A percentile compares a stretch with the other conserved stretches of the same genome.
Evolutionary conservation across 371 early-diverging fungal genomes (phyloP).

Genomic region (Blastocladiella emersonii): DNA sequence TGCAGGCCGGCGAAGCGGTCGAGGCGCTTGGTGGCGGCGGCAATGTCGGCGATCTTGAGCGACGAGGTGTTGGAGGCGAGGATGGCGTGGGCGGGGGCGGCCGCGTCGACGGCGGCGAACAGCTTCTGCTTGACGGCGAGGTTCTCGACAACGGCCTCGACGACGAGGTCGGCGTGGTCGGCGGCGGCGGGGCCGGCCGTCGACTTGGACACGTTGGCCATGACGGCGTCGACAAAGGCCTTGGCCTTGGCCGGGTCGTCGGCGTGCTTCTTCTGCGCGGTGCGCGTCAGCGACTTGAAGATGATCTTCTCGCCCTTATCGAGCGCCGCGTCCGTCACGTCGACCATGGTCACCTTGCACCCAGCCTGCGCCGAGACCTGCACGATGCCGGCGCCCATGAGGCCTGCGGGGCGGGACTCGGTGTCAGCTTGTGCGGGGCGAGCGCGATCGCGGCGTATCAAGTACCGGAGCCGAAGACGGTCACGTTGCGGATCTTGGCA

Average conservation of each 20-base stretch:
- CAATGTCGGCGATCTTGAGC: conserved; percentile 69
- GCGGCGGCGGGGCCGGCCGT: conserved; percentile 47
- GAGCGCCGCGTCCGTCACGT: conserved; percentile 53
- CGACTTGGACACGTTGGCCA: conserved; percentile 38
- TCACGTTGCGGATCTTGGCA: conserved; percentile 17
- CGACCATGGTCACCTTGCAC: conserved; percentile 76
- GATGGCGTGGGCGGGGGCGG: conserved; percentile 55
- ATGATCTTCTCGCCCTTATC: conserved; percentile 70
- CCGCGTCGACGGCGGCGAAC: conserved; percentile 52
- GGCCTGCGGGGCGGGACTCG: conserved; percentile 9
- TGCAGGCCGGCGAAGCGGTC: conserved; percentile 75
- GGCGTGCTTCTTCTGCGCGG: conserved; percentile 76
- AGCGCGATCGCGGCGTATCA: neutral
- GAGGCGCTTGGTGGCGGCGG: conserved; percentile 41
- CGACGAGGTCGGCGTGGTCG: conserved; percentile 51
- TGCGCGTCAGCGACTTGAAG: conserved; percentile 55
- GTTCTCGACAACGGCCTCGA: conserved; percentile 94
- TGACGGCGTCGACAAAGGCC: conserved; percentile 46
- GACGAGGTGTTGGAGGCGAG: conserved; percentile 88
- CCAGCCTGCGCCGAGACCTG: conserved; percentile 78
- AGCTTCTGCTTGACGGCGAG: conserved; percentile 66
- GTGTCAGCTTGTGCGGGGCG: neutral
- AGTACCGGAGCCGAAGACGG: conserved; percentile 58
- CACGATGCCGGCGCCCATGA: conserved; percentile 91
- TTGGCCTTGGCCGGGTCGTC: conserved; percentile 43